A percentile compares a stretch with the other conserved stretches of the same genome.
Evolutionary conservation across 129 eudicot genomes (phyloP).

Genomic region (Tagetes erecta): DNA sequence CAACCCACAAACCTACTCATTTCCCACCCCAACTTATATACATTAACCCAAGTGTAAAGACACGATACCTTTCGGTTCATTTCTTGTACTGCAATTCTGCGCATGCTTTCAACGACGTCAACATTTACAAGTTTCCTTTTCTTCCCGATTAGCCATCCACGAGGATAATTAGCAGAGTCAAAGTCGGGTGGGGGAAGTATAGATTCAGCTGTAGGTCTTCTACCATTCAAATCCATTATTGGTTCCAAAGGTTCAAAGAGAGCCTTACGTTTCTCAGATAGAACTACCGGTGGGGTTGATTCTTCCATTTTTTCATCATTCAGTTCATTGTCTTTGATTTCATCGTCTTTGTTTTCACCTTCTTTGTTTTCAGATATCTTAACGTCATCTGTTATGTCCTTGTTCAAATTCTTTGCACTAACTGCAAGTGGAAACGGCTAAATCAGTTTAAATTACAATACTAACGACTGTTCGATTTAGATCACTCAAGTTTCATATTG

Average conservation of each 20-base stretch:
- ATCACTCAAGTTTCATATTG: neutral
- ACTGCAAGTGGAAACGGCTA: slow-evolving; percentile 48
- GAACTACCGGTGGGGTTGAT: slow-evolving; percentile 44
- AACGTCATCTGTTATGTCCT: slow-evolving; percentile 46
- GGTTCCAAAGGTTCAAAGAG: slow-evolving; percentile 93
- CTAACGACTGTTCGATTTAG: neutral
- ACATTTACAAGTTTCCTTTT: slow-evolving; percentile 92
- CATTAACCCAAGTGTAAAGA: slow-evolving; percentile 10
- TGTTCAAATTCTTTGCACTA: slow-evolving; percentile 42
- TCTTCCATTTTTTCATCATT: slow-evolving; percentile 60
- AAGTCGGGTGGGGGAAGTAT: slow-evolving; percentile 97
- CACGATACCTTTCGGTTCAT: slow-evolving; percentile 83
- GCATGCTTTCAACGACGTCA: slow-evolving; percentile 96
- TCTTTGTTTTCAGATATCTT: slow-evolving; percentile 49
- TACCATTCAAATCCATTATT: slow-evolving; percentile 46
- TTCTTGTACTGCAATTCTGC: slow-evolving; percentile 89
- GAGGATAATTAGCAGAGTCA: slow-evolving; percentile 79
- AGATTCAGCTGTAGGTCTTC: slow-evolving; percentile 74
- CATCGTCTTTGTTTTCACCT: slow-evolving; percentile 49
- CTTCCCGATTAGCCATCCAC: slow-evolving; percentile 93
- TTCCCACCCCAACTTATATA: neutral
- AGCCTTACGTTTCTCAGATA: slow-evolving; percentile 84
- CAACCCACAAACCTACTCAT: neutral
- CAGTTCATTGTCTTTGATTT: slow-evolving; percentile 48
- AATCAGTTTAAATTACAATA: slow-evolving; percentile 15